These are phyloP conservation scores for Microascus cirrosus DNA, from an alignment of 2,329 filamentous ascomycete species.

Conservation along the genomic window DNA sequence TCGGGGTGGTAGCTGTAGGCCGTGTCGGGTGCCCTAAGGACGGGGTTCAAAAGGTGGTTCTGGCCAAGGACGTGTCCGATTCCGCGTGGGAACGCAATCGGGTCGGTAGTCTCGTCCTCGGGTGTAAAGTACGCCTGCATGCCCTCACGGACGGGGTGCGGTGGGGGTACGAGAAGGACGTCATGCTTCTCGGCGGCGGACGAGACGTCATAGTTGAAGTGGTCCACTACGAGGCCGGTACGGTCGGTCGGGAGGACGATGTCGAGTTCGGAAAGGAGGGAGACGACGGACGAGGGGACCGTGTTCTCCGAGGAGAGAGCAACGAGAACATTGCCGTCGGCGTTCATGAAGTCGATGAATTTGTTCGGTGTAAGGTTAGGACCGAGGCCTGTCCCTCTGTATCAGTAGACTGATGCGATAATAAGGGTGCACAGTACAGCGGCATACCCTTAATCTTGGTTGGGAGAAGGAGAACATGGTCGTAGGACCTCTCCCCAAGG, in stretches of 20 bases:
- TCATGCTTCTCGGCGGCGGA: conserved; percentile 78
- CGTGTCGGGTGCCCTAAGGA: conserved; percentile 72
- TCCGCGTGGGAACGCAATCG: conserved; percentile 72
- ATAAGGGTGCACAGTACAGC: background rate
- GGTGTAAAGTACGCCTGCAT: conserved; percentile 70
- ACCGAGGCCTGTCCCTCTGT: conserved; percentile 54
- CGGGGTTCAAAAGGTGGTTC: conserved; percentile 64
- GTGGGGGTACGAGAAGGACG: conserved; percentile 67
- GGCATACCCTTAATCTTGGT: conserved; percentile 73
- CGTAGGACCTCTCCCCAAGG: conserved; percentile 78
- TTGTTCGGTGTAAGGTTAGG: conserved; percentile 76
- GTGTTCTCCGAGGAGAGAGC: conserved; percentile 63
- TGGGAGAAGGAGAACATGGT: conserved; percentile 83
- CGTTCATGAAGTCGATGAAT: conserved; percentile 85
- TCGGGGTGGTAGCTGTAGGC: conserved; percentile 93
- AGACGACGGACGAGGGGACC: conserved; percentile 62
- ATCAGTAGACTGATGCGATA: conserved; percentile 3
- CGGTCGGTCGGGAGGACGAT: conserved; percentile 80
- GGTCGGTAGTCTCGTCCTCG: conserved; percentile 31
- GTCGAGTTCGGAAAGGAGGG: conserved; percentile 78
- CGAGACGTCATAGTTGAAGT: conserved; percentile 81
- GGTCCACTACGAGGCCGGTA: conserved; percentile 77
- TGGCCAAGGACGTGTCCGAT: conserved; percentile 75
- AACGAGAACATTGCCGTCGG: conserved; percentile 81
- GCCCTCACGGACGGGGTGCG: conserved; percentile 52